Base-by-base conservation (phyloP, 441 rosid species). In the Arabidopsis lyrata region DNA sequence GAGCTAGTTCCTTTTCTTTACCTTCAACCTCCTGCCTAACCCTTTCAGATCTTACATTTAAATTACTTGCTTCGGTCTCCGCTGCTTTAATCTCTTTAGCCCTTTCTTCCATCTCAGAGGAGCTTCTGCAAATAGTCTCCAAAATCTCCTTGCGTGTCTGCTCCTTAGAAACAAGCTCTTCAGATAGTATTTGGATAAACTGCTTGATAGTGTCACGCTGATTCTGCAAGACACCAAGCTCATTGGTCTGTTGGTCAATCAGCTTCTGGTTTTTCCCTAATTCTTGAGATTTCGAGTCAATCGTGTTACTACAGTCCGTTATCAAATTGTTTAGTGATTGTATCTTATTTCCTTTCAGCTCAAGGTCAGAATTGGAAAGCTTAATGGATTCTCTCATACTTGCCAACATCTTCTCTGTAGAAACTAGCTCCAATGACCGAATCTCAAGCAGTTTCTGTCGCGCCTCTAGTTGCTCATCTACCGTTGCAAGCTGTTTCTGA, bases 101-200 rank as follows among this genome's bases (percentile, higher is more conserved):
- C 34, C 8, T 64, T 24, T 35, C 71, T 56, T 64, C 59, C 56
- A 72, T 20, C 50, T 73, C 72, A 47, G 16, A 73, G 9, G 72
- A 65, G 42, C 66, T 73, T 73, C 60, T 57, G 59, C 53, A 16
- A 41, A 72, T 72, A 6, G 18, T 15, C 70, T 72, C 70, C 31
- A 47, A 15, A 8, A 73, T 36, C 15, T 64, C 65, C 41, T 64
- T 34, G 10, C 36, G 65, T 24, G 13, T 64, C 71, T 45, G 36
- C 65, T 55, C 77, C 38, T 35, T 35, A 15, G 32, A 9, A 39
- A 15, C 59, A 73, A 70, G 59, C 50, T 60, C 50, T 49, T 47
- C 27, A 38, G 50, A 22, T 3, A 14, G 31, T 59, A 24, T 52
- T 47, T 49, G 41, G 24, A 70, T 15, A 0, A 49, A 11, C 67